Percentiles rank a stretch among this genome's conserved stretches.
Conservation (phyloP, 2,329 filamentous ascomycete genomes). For the Phialocephala subalpina region DNA sequence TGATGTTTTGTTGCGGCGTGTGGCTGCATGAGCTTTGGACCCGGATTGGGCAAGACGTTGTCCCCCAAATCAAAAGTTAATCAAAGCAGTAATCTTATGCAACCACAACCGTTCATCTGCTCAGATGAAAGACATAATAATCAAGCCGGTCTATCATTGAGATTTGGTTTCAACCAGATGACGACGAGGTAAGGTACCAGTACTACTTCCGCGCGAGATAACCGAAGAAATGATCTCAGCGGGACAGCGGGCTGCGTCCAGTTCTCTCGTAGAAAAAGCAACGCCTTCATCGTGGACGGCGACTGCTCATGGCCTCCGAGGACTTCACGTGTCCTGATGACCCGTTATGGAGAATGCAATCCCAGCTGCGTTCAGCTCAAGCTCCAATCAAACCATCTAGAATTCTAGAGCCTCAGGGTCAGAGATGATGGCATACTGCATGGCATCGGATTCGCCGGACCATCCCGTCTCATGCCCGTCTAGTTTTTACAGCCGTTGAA, state of each 20-base stretch:
- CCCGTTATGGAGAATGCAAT: background rate
- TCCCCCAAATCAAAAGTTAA: background rate
- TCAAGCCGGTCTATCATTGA: background rate
- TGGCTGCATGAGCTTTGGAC: background rate
- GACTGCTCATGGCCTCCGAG: background rate
- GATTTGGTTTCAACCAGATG: background rate
- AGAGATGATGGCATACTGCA: constrained; percentile 17
- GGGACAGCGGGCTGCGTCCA: background rate
- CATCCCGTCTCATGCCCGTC: background rate
- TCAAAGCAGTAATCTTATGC: background rate
- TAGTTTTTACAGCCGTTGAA: background rate
- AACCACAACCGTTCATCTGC: constrained; percentile 3
- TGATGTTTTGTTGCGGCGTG: background rate
- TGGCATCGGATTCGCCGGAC: constrained; percentile 11
- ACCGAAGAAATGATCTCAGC: background rate
- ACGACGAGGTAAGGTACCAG: background rate
- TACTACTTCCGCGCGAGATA: constrained; percentile 1
- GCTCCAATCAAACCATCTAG: background rate
- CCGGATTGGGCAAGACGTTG: background rate
- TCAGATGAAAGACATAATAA: background rate
- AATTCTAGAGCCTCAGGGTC: constrained; percentile 7
- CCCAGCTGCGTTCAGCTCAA: background rate
- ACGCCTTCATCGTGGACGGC: background rate
- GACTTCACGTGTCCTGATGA: background rate
- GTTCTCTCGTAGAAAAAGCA: background rate